phyloP scores from a whole-genome alignment of 768 basidiomycete species.

The Rhizopogon vesiculosus region DNA sequence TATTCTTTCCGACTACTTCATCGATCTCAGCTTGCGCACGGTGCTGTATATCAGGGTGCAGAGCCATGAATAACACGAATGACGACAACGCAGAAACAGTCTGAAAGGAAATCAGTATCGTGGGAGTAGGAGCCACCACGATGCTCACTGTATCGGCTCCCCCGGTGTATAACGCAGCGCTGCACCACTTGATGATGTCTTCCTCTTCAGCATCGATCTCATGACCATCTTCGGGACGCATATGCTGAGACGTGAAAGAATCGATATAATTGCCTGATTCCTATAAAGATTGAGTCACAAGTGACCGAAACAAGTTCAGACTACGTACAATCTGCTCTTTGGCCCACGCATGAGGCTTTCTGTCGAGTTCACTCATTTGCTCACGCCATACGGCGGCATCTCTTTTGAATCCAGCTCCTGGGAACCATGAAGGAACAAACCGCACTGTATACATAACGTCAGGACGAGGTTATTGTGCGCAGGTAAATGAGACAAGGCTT shows the following conservation, averaged over 20 bases:
- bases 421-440: not conserved
- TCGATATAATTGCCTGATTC: not conserved
- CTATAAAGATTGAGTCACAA: not conserved
- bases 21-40: constrained; percentile 49
- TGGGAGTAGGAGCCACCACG: not conserved
- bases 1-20: constrained; percentile 33
- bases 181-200: not conserved
- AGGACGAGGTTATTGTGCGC: not conserved
- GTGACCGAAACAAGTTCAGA: not conserved
- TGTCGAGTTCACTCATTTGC: not conserved
- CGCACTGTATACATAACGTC: not conserved
- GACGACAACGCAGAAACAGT: constrained; percentile 40
- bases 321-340: not conserved
- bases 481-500: not conserved
- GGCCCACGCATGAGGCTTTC: not conserved
- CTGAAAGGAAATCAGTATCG: constrained; percentile 20
- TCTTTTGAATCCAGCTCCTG: too few species aligned
- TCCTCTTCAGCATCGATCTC: not conserved
- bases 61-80: constrained; percentile 48
- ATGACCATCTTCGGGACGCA: not conserved
- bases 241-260: not conserved
- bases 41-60: constrained; percentile 40
- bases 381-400: not conserved
- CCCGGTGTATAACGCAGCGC: constrained; percentile 11
- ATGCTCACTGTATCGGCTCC: constrained; percentile 23